These are phyloP conservation scores for Moesziomyces parantarcticus DNA, from an alignment of 1,284 basidiomycete genomes.

Conservation along the genomic window DNA sequence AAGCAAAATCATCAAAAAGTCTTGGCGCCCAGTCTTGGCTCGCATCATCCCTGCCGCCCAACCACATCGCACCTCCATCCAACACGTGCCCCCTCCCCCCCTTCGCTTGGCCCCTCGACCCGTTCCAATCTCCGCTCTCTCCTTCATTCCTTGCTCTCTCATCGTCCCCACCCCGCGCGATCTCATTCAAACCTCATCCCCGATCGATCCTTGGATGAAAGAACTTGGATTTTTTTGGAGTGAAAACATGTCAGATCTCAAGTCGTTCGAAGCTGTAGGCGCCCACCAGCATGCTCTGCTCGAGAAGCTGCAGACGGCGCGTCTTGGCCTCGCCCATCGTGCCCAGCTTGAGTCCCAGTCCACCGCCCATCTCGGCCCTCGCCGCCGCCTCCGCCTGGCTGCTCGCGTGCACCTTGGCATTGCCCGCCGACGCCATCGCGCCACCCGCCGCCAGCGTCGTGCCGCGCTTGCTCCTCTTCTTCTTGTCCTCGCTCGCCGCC, in stretches of 20 bases:
- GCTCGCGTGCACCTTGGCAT: constrained; percentile 24
- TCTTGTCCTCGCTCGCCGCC: constrained; percentile 1
- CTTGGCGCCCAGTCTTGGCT: constrained; percentile 33
- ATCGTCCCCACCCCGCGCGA: no score
- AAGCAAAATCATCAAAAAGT: constrained; percentile 16
- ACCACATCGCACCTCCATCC: neutral
- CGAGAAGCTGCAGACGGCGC: constrained; percentile 29
- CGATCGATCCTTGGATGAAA: no score
- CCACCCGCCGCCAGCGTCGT: constrained; percentile 29
- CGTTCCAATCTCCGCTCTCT: no score
- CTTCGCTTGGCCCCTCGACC: no score
- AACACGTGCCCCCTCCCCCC: constrained; percentile 1
- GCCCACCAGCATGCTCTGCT: constrained; percentile 54
- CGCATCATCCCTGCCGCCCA: constrained; percentile 1
- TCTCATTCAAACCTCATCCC: no score
- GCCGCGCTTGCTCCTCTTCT: constrained; percentile 2
- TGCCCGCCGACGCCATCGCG: constrained; percentile 37
- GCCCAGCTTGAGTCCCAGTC: constrained; percentile 40
- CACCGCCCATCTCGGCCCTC: constrained; percentile 54
- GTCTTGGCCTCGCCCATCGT: constrained; percentile 39
- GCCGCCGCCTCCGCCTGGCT: constrained; percentile 27
- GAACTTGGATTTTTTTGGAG: neutral
- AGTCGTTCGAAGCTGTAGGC: constrained; percentile 49
- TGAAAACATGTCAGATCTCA: constrained; percentile 26
- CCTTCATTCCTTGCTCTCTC: no score